Base-by-base conservation (phyloP, 1,284 basidiomycete genomes). In the Trichosporon sp. region DNA sequence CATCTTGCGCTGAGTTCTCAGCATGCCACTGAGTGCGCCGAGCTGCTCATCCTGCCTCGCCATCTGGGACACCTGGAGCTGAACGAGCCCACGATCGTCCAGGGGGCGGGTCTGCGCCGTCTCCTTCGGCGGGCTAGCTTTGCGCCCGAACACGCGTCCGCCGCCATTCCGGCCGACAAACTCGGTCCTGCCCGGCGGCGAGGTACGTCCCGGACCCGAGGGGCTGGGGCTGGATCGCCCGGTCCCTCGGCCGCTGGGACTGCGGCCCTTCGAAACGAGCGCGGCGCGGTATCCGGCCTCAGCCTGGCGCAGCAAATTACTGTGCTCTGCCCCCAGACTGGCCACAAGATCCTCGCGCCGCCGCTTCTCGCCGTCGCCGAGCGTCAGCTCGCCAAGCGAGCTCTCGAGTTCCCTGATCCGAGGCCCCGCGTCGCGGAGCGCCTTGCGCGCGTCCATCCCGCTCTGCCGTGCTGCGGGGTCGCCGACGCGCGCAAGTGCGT, bases 51-150 rank as follows among this genome's bases (percentile, higher is more conserved):
- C 95, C 78, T 99, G 95, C 64, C 88, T 83, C 56, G 88, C 85
- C 77, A 98, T 89, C 78, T 91, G 87, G 23, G 83, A 82, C 70
- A 89, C 84, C 76, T 98, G 95, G 61, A 95, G 82, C 69, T 88
- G 85, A 23, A 95, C 75, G 31, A 98, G 76, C 3, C 91, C 91
- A 16, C 85, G 82, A 72, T 94, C 86, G 75, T 95, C 93, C 73
- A 97, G 81, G 1, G 92, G 90, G 5, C 95, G 85, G 2, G 95
- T 98, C 70, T 86, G 81, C 57, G 88, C 86, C 13, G 94, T 95
- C 76, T 98, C 95, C 76, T 87, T 83, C 1, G 89, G 87, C 56
- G 84, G 79, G 27, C 49, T 54, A 52, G 75, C 74, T 13, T 82
- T 77, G 29, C 67, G 61, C 10, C 92, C 92, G 77, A 95, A 94